Evolutionary conservation across 768 basidiomycete species (phyloP).

Genomic region (Exidia glandulosa): DNA sequence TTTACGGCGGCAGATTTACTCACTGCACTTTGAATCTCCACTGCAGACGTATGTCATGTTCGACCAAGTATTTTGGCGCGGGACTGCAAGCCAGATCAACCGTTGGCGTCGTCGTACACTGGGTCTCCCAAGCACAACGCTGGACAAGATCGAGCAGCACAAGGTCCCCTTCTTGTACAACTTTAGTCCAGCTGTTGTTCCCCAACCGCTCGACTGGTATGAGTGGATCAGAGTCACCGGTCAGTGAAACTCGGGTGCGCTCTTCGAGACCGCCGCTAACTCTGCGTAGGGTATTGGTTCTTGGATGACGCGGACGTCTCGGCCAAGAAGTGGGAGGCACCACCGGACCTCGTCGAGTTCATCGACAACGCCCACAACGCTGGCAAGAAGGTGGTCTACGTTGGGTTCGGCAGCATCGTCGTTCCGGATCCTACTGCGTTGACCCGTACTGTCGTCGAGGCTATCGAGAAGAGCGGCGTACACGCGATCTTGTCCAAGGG

Average conservation of each 20-base stretch:
- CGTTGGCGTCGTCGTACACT: conserved; percentile 78
- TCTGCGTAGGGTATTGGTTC: conserved; percentile 82
- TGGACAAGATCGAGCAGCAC: conserved; percentile 95
- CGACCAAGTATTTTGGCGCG: conserved; percentile 96
- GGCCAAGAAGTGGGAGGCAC: conserved; percentile 81
- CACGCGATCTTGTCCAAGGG: conserved; percentile 93
- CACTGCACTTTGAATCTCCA: neutral
- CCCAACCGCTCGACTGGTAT: conserved; percentile 94
- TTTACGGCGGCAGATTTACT: no score
- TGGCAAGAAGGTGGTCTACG: conserved; percentile 89
- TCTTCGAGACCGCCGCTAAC: neutral
- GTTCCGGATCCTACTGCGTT: conserved; percentile 89
- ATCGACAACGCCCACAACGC: conserved; percentile 64
- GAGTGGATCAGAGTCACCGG: conserved; percentile 96
- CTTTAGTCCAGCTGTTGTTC: conserved; percentile 84
- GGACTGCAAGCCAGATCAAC: conserved; percentile 88
- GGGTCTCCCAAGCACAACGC: conserved; percentile 64
- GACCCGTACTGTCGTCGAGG: conserved; percentile 85
- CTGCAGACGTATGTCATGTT: conserved; percentile 87
- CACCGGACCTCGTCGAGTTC: conserved; percentile 67
- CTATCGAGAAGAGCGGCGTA: conserved; percentile 77
- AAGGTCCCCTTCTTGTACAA: conserved; percentile 98
- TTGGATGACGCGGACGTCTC: conserved; percentile 86
- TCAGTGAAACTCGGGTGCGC: conserved; percentile 16
- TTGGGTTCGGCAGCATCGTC: conserved; percentile 96